Percentiles rank a stretch among this genome's conserved stretches.
Evolutionary conservation across 768 basidiomycete species (phyloP).

Genomic region (Infundibulicybe gibba): DNA sequence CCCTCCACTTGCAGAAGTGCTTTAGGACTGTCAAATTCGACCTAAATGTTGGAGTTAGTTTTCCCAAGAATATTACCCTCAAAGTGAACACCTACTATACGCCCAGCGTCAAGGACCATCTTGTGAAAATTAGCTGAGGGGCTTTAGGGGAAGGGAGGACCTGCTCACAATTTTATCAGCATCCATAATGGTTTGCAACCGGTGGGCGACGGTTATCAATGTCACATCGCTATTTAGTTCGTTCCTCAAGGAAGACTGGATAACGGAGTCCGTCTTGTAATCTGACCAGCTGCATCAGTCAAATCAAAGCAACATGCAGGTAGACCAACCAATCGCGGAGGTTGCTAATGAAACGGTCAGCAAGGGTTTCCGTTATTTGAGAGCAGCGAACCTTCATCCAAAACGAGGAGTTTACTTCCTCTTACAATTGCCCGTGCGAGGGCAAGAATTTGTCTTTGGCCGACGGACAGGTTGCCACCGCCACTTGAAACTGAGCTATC

Average conservation of each 20-base stretch:
- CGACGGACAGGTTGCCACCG: conserved; percentile 72
- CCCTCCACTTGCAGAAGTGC: conserved; percentile 48
- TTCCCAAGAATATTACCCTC: neutral
- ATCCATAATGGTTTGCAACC: conserved; percentile 67
- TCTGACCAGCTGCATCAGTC: conserved; percentile 24
- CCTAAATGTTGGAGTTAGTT: conserved; percentile 13
- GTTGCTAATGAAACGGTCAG: conserved; percentile 34
- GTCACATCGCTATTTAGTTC: conserved; percentile 61
- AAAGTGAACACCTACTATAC: conserved; percentile 35
- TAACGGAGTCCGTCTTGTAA: conserved; percentile 62
- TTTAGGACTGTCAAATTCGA: conserved; percentile 53
- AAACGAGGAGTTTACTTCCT: conserved; percentile 55
- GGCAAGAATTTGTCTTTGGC: conserved; percentile 70
- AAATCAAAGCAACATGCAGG: neutral
- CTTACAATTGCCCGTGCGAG: conserved; percentile 61
- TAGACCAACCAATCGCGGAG: conserved; percentile 40
- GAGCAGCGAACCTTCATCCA: conserved; percentile 54
- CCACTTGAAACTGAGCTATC: conserved; percentile 46
- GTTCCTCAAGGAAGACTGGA: conserved; percentile 64
- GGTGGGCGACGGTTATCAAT: conserved; percentile 66
- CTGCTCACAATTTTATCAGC: conserved; percentile 52
- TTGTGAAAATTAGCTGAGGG: conserved; percentile 8
- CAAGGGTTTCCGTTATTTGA: conserved; percentile 19
- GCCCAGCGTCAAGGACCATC: conserved; percentile 57
- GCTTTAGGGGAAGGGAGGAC: conserved; percentile 4